Evolutionary conservation across 305 asterid species (phyloP).

Genomic region (Lippia alba): DNA sequence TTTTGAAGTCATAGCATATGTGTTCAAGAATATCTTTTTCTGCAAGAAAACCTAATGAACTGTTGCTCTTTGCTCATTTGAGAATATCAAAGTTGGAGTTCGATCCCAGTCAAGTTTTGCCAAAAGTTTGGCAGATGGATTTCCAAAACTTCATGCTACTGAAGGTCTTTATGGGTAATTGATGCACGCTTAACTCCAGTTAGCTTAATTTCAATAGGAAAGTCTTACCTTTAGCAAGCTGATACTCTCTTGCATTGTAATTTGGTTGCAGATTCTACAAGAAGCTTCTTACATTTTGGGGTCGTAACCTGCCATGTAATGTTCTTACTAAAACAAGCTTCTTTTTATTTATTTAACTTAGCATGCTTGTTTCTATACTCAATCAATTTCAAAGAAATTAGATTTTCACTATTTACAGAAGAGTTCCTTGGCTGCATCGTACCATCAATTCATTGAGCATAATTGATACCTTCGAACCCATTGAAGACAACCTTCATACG

Average conservation of each 20-base stretch:
- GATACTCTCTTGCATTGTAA: constrained; percentile 23
- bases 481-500: too few species aligned
- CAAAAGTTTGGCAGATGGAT: constrained; percentile 71
- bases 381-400: too few species aligned
- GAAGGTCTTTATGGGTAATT: constrained; percentile 70
- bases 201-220: constrained; percentile 6
- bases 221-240: constrained; percentile 21
- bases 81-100: constrained; percentile 78
- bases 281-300: constrained; percentile 85
- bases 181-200: background rate
- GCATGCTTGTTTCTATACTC: too few species aligned
- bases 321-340: too few species aligned
- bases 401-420: too few species aligned
- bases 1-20: too few species aligned
- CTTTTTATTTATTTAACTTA: too few species aligned
- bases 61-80: constrained; percentile 83
- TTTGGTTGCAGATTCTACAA: constrained; percentile 62
- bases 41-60: too few species aligned
- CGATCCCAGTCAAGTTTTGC: constrained; percentile 68
- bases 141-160: constrained; percentile 62
- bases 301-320: constrained; percentile 86
- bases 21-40: too few species aligned
- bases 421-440: too few species aligned
- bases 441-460: too few species aligned
- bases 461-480: too few species aligned